Percentiles rank a stretch among this genome's conserved stretches.
Conservation (phyloP, 768 basidiomycete species). For the Termitomyces sp. region DNA sequence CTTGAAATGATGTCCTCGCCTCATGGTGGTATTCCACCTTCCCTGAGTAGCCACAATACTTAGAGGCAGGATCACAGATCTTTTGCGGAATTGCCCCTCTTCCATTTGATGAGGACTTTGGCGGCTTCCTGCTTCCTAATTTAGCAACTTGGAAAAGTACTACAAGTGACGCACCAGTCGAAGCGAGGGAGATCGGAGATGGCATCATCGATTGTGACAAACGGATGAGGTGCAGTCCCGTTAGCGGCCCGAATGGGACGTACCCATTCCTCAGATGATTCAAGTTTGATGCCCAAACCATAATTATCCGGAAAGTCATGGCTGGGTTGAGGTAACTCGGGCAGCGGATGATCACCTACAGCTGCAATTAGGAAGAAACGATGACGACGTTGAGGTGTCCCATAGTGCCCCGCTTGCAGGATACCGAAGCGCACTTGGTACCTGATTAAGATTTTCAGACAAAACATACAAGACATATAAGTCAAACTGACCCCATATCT, state of each 20-base stretch:
- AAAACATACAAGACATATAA: not conserved
- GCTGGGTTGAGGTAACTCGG: slow-evolving; percentile 49
- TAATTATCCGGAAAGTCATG: slow-evolving; percentile 43
- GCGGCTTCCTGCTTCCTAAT: slow-evolving; percentile 28
- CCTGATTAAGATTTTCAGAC: slow-evolving; percentile 18
- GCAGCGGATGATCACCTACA: slow-evolving; percentile 32
- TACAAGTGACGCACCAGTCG: slow-evolving; percentile 53
- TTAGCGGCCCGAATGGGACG: slow-evolving; percentile 36
- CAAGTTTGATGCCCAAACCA: slow-evolving; percentile 45
- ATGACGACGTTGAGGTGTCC: slow-evolving; percentile 47
- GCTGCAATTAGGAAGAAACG: slow-evolving; percentile 54
- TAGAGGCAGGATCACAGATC: slow-evolving; percentile 22
- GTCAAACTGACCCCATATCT: slow-evolving; percentile 50
- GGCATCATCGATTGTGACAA: slow-evolving; percentile 64
- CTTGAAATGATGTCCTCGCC: slow-evolving; percentile 41
- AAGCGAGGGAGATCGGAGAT: slow-evolving; percentile 68
- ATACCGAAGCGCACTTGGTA: slow-evolving; percentile 49
- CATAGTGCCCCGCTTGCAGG: slow-evolving; percentile 51
- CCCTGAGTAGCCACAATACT: slow-evolving; percentile 32
- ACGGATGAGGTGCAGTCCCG: slow-evolving; percentile 52
- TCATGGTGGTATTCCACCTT: slow-evolving; percentile 24
- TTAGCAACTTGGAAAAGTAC: not conserved
- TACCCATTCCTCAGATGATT: slow-evolving; percentile 26
- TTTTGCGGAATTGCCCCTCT: slow-evolving; percentile 29
- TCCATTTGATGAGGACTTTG: slow-evolving; percentile 17